Evolutionary conservation across 495 filamentous ascomycete genomes (phyloP).

Genomic region (Tuber umbilicatum): DNA sequence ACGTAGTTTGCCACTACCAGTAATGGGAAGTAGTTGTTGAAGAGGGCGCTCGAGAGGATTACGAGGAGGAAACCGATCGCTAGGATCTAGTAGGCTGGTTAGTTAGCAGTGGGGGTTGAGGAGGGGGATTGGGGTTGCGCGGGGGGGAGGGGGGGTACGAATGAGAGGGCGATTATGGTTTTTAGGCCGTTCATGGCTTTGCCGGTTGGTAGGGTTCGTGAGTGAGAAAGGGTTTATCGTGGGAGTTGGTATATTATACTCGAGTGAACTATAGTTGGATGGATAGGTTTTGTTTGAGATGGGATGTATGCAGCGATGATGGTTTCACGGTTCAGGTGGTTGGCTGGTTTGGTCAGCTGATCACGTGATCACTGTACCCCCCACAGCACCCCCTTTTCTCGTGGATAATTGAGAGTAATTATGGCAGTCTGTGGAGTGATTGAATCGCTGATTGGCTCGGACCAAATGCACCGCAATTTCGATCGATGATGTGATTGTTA

Average conservation of each 20-base stretch:
- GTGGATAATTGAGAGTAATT: too few species aligned
- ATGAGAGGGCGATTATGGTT: slow-evolving; percentile 93
- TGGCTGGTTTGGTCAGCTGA: background rate
- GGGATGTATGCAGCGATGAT: background rate
- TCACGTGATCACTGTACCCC: background rate
- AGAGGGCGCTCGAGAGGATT: slow-evolving; percentile 93
- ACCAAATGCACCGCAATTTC: too few species aligned
- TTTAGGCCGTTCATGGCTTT: slow-evolving; percentile 87
- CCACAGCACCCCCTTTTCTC: too few species aligned
- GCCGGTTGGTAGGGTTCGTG: slow-evolving; percentile 26
- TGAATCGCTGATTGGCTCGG: background rate
- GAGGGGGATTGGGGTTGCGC: background rate
- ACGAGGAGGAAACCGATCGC: slow-evolving; percentile 98
- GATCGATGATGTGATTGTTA: background rate
- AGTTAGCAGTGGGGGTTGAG: background rate
- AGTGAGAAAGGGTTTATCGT: background rate
- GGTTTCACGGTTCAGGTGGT: background rate
- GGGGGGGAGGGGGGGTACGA: slow-evolving; percentile 61
- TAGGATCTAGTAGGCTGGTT: slow-evolving; percentile 59
- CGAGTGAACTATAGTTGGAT: background rate
- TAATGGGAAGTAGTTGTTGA: slow-evolving; percentile 78
- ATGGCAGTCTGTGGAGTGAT: background rate
- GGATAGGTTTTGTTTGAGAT: background rate
- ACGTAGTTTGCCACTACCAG: slow-evolving; percentile 94
- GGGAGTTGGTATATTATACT: background rate